Base-by-base conservation (phyloP, 805 yeast species). In the Ogataea dorogensis region DNA sequence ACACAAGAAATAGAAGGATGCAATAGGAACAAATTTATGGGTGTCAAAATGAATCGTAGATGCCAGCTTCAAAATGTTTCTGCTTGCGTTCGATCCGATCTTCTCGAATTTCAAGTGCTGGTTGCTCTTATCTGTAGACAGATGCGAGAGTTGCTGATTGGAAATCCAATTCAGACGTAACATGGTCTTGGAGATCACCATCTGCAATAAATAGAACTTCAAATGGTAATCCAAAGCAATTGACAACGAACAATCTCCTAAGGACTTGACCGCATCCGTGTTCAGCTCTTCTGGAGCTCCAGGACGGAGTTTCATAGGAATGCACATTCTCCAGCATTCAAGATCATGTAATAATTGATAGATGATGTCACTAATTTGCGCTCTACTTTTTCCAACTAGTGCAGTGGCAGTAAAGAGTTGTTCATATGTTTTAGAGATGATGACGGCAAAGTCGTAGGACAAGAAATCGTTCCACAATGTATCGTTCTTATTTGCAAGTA, bases 1-100 rank as follows among this genome's bases (percentile, higher is more conserved):
- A 43, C 57, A 43, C 28, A 63, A 54, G 12, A 64, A 59, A 34
- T 51, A 61, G 39, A 51, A 59, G 3, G 50, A 27, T 20, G 48
- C 44, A 29, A 51, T 53, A 19, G 45, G 44, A 5, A 50, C 42
- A 33, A 43, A 53, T 19, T 43, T 39, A 0, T 39, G 17, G 12
- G 45, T 37, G 6, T 32, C 31, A 4, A 13, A 11, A 33, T 51
- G 50, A 13, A 50, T 36, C 9, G 33, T 17, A 27, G 36, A 24
- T 1, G 54, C 34, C 27, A 59, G 20, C n/a, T 25, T 32, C 17
- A 59, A 29, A 7, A 61, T 47, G 2, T 43, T 29, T 28, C 65
- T 40, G 5, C 63, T 56, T 10, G 64, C 53, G 16, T 42, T 40
- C 14, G 56, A 21, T 8, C 56, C 50, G 7, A 47, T 30, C 8